phyloP scores from a whole-genome alignment of 495 filamentous ascomycete species.

The Hypoxylon crocopeplum region DNA sequence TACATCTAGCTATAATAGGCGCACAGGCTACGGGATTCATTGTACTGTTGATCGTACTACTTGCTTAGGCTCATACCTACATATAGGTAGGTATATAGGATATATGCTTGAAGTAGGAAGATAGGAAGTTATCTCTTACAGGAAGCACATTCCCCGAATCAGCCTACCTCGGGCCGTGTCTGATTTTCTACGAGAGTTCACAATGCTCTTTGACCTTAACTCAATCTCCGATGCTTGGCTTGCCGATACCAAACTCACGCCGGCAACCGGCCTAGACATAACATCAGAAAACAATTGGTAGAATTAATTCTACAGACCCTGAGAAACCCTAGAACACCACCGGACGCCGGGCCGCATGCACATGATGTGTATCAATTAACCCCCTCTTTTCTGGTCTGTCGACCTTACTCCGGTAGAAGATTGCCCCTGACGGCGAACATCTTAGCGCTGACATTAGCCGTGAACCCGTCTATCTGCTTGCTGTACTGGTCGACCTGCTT shows the following conservation, averaged over 20 bases:
- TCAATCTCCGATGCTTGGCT: background rate
- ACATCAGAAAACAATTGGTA: slow-evolving; percentile 18
- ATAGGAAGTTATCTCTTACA: no score
- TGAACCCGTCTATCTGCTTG: slow-evolving; percentile 96
- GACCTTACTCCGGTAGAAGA: slow-evolving; percentile 56
- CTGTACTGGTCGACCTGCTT: slow-evolving; percentile 98
- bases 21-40: no score
- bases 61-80: no score
- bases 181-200: no score
- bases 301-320: slow-evolving; percentile 37
- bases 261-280: background rate
- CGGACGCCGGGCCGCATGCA: slow-evolving; percentile 45
- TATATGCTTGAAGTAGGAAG: no score
- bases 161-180: no score
- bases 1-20: no score
- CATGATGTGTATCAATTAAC: slow-evolving; percentile 33
- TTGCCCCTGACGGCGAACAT: slow-evolving; percentile 96
- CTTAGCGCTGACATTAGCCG: slow-evolving; percentile 87
- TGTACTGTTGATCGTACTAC: no score
- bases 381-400: slow-evolving; percentile 15
- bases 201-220: no score
- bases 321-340: slow-evolving; percentile 38
- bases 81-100: no score
- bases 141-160: no score
- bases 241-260: background rate